Evolutionary conservation across 305 asterid genomes (phyloP).

Genomic region (Lippia alba): DNA sequence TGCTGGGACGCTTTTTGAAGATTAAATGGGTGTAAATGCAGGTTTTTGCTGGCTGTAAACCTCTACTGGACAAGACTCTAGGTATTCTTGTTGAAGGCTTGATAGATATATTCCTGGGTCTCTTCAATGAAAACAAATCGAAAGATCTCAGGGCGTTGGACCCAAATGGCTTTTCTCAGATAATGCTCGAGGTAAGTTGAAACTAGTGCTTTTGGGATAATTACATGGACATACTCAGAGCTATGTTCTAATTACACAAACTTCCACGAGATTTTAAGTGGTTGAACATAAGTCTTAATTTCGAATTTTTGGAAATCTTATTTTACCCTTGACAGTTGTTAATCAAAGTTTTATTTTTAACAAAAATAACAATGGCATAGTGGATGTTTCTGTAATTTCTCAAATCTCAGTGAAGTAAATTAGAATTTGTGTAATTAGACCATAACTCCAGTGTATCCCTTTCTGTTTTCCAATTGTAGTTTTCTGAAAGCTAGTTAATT

Average conservation of each 20-base stretch:
- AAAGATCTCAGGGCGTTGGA: conserved; percentile 82
- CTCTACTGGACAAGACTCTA: conserved; percentile 86
- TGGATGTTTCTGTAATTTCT: no score
- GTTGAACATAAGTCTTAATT: no score
- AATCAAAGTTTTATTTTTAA: no score
- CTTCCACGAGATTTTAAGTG: no score
- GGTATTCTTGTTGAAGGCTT: conserved; percentile 98
- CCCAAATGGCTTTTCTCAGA: conserved; percentile 92
- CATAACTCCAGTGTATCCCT: not conserved
- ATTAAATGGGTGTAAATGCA: conserved; percentile 40
- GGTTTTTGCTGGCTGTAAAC: conserved; percentile 97
- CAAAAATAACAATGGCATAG: no score
- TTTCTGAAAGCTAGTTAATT: conserved; percentile 34
- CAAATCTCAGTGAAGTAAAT: no score
- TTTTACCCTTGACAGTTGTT: no score
- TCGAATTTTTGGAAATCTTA: no score
- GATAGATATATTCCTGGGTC: conserved; percentile 83
- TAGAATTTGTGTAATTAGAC: no score
- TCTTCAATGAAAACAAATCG: conserved; percentile 71
- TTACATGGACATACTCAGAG: no score
- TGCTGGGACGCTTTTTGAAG: conserved; percentile 22
- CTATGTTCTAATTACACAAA: no score
- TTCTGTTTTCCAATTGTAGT: not conserved
- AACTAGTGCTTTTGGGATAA: no score
- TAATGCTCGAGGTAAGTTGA: conserved; percentile 88